These are phyloP conservation scores for Cercospora zeae-maydis DNA, from an alignment of 2,329 filamentous ascomycete genomes.

Conservation along the genomic window DNA sequence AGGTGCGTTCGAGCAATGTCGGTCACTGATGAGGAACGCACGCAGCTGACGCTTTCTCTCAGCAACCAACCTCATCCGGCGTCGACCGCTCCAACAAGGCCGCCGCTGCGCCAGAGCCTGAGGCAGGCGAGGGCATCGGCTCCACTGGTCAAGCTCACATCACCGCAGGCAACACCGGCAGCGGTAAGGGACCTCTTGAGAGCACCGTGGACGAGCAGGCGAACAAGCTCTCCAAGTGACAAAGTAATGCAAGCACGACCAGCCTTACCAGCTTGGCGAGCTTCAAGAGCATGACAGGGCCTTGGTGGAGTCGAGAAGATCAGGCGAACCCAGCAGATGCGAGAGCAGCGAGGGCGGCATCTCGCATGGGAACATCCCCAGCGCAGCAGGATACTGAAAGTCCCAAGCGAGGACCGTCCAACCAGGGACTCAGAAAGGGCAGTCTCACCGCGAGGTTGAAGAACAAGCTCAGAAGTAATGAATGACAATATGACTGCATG, in stretches of 20 bases:
- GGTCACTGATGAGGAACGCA: too few species aligned
- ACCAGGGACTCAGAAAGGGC: slow-evolving; percentile 4
- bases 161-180: slow-evolving; percentile 11
- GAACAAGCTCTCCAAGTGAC: slow-evolving; percentile 21
- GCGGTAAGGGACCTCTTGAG: slow-evolving; percentile 20
- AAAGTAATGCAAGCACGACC: slow-evolving; percentile 11
- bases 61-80: slow-evolving; percentile 21
- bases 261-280: slow-evolving; percentile 11
- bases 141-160: slow-evolving; percentile 13
- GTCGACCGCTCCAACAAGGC: slow-evolving; percentile 41
- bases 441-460: slow-evolving; percentile 9
- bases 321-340: slow-evolving; percentile 11
- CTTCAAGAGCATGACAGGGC: slow-evolving; percentile 9
- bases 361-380: background rate
- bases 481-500: slow-evolving; percentile 11
- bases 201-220: slow-evolving; percentile 20
- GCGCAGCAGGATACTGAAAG: background rate
- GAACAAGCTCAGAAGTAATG: slow-evolving; percentile 14
- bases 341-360: slow-evolving; percentile 7
- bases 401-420: slow-evolving; percentile 5
- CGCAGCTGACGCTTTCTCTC: background rate
- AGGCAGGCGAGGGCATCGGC: slow-evolving; percentile 37
- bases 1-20: slow-evolving; percentile 29
- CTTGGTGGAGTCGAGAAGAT: slow-evolving; percentile 8
- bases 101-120: slow-evolving; percentile 38